phyloP scores from a whole-genome alignment of 2,329 filamentous ascomycete genomes.

The Apiospora marii region DNA sequence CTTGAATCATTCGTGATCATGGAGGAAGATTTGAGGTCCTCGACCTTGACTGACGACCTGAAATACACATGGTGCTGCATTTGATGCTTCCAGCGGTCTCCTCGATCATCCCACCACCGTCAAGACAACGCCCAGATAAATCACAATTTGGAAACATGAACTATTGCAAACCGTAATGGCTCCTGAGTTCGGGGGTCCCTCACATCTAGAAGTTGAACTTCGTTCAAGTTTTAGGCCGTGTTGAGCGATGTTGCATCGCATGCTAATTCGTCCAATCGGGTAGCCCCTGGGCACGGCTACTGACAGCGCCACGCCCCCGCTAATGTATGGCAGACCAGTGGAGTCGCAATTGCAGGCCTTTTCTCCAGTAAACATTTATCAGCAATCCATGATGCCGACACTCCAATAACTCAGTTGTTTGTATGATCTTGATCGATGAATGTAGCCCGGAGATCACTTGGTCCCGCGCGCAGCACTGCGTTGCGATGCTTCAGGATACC shows the following conservation, averaged over 20 bases:
- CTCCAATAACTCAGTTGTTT: background rate
- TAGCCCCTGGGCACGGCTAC: background rate
- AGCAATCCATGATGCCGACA: background rate
- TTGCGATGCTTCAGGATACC: background rate
- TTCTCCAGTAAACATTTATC: background rate
- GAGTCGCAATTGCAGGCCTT: background rate
- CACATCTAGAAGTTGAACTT: too few relatives aligned
- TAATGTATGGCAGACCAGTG: background rate
- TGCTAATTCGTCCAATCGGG: background rate
- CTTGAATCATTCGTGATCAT: too few relatives aligned
- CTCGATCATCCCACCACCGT: too few relatives aligned
- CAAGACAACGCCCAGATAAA: too few relatives aligned
- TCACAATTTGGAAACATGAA: too few relatives aligned
- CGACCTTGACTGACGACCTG: too few relatives aligned
- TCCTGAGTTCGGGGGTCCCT: too few relatives aligned
- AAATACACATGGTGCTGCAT: too few relatives aligned
- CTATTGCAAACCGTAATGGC: too few relatives aligned
- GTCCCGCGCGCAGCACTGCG: background rate
- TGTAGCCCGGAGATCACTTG: background rate
- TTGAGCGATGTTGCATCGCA: background rate
- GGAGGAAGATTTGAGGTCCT: too few relatives aligned
- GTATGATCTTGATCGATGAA: background rate
- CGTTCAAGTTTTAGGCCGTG: background rate
- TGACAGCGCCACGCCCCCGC: background rate
- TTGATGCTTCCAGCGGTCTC: too few relatives aligned